Evolutionary conservation across 345 rosid genomes (phyloP).

Genomic region (Nasturtium officinale): DNA sequence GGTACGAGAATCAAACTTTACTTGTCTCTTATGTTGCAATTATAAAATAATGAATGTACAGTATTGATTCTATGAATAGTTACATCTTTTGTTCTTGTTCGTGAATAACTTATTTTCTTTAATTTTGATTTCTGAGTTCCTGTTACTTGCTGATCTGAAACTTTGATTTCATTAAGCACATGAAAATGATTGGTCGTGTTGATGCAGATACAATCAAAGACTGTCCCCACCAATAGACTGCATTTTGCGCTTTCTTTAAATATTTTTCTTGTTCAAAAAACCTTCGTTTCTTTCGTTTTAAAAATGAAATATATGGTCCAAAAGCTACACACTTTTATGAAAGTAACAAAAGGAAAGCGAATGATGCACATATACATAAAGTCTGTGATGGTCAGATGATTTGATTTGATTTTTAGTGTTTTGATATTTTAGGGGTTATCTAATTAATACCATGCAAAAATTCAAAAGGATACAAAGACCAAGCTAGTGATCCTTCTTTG

Average conservation of each 20-base stretch:
- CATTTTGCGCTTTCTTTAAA: constrained; percentile 38
- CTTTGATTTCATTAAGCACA: constrained; percentile 37
- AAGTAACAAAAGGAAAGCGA: constrained; percentile 35
- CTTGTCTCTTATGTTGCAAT: constrained; percentile 21
- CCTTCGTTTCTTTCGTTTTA: constrained; percentile 27
- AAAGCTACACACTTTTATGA: constrained; percentile 45
- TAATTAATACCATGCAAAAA: constrained; percentile 27
- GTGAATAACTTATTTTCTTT: constrained; percentile 8
- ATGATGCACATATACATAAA: constrained; percentile 32
- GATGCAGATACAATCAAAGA: constrained; percentile 37
- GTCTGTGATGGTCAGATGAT: constrained; percentile 39
- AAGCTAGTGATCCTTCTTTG: constrained; percentile 20
- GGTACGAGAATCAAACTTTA: constrained; percentile 40
- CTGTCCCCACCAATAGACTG: constrained; percentile 44
- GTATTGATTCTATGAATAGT: constrained; percentile 18
- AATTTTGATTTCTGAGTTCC: constrained; percentile 36
- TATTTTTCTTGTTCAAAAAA: constrained; percentile 43
- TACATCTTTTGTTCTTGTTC: constrained; percentile 20
- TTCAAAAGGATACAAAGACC: constrained; percentile 4
- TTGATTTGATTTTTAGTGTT: constrained; percentile 30
- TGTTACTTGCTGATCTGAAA: constrained; percentile 41
- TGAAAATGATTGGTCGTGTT: constrained; percentile 46
- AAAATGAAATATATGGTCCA: constrained; percentile 43
- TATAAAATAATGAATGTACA: constrained; percentile 20
- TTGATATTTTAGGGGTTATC: constrained; percentile 21